Conservation (phyloP, 257 asterid species). For the Solanum chiquidenum region DNA sequence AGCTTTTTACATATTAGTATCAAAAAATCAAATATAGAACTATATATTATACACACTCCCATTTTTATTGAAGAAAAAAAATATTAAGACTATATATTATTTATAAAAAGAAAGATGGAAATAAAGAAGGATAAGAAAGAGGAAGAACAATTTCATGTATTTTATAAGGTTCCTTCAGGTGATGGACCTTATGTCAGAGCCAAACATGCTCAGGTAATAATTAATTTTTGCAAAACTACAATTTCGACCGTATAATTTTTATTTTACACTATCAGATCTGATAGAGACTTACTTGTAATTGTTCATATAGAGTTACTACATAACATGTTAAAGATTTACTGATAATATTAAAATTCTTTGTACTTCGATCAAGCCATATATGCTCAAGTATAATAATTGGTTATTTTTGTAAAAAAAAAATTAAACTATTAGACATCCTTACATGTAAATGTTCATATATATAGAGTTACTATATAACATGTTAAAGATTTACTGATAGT, state of each 20-base stretch:
- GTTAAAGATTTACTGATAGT: background rate
- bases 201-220: constrained; percentile 63
- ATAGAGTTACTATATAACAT: background rate
- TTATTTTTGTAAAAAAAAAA: too few relatives aligned
- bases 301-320: background rate
- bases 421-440: too few relatives aligned
- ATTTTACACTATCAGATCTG: background rate
- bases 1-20: background rate
- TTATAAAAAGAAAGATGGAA: background rate
- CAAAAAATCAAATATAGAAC: background rate
- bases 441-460: too few relatives aligned
- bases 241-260: background rate
- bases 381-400: too few relatives aligned
- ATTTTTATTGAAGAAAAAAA: background rate
- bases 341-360: too few relatives aligned
- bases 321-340: background rate
- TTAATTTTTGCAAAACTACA: background rate
- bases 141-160: constrained; percentile 22
- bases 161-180: constrained; percentile 79
- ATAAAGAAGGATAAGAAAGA: background rate
- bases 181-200: constrained; percentile 93
- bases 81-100: background rate
- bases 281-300: background rate
- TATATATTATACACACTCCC: background rate
- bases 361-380: too few relatives aligned